Percentiles rank a stretch among this genome's conserved stretches.
Conservation (phyloP, 208 protist genomes). For the Herpetomonas muscarum region DNA sequence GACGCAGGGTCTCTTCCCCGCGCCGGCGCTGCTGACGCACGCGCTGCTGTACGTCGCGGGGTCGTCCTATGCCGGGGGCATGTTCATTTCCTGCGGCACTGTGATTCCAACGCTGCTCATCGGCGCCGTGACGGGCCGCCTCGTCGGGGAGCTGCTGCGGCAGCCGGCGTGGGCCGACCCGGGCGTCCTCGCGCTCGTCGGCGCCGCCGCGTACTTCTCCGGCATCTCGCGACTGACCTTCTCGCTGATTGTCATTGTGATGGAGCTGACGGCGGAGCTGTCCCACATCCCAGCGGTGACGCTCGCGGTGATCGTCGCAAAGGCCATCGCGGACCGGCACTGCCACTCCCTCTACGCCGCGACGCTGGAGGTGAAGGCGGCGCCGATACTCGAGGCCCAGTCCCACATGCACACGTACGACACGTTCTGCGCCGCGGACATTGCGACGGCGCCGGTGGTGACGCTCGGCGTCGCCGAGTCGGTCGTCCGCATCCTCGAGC, state of each 20-base stretch:
- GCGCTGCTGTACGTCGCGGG: constrained; percentile 57
- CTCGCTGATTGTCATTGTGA: constrained; percentile 83
- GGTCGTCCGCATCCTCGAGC: constrained; percentile 40
- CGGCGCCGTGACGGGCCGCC: constrained; percentile 64
- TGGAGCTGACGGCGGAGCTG: constrained; percentile 85
- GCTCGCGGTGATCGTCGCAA: constrained; percentile 79
- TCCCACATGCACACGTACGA: constrained; percentile 31
- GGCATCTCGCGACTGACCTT: constrained; percentile 85
- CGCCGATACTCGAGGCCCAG: constrained; percentile 66
- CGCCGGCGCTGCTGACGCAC: constrained; percentile 45
- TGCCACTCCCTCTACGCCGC: constrained; percentile 81
- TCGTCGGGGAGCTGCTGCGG: constrained; percentile 48
- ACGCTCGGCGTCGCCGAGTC: constrained; percentile 41
- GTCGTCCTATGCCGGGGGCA: constrained; percentile 61
- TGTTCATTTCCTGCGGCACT: constrained; percentile 70
- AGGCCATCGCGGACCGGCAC: constrained; percentile 61
- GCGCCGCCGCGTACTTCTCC: constrained; percentile 71
- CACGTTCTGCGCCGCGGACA: constrained; percentile 54
- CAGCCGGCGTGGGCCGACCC: constrained; percentile 59
- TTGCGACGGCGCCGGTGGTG: constrained; percentile 73
- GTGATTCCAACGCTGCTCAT: constrained; percentile 78
- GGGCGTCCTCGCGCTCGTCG: constrained; percentile 76
- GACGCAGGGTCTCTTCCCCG: constrained; percentile 37
- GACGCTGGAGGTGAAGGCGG: constrained; percentile 66
- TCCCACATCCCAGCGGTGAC: constrained; percentile 83